Conservation (phyloP, 139 green algal genomes). For the Chlorella sorokiniana region DNA sequence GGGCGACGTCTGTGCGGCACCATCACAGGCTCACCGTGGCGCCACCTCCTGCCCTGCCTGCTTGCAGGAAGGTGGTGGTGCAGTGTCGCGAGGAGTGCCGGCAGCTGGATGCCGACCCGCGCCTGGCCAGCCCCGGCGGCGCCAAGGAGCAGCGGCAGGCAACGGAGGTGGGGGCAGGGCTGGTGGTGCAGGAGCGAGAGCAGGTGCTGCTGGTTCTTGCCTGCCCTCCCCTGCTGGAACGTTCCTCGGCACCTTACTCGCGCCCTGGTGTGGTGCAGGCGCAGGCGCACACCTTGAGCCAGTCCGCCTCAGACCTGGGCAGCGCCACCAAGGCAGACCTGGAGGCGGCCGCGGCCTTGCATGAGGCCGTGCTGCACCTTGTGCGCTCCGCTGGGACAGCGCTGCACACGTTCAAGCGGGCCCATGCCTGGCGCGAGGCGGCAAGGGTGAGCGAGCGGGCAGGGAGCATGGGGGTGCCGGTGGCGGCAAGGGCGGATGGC, state of each 20-base stretch:
- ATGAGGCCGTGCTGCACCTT: conserved; percentile 38
- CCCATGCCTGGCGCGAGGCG: conserved; percentile 41
- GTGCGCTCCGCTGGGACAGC: conserved; percentile 42
- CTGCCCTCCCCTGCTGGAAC: no score
- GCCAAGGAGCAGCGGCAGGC: conserved; percentile 15
- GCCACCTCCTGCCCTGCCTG: neutral
- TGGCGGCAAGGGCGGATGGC: neutral
- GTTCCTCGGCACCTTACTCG: no score
- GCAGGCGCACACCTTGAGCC: conserved; percentile 19
- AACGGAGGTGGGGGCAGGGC: no score
- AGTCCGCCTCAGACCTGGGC: conserved; percentile 27
- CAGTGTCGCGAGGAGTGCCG: conserved; percentile 44
- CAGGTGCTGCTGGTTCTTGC: no score
- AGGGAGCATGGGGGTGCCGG: no score
- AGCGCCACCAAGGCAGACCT: conserved; percentile 14
- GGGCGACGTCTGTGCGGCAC: no score
- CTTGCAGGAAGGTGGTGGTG: conserved; percentile 42
- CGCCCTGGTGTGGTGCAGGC: no score
- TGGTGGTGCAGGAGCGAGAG: no score
- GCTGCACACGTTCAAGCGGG: conserved; percentile 48
- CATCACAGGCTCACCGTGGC: neutral
- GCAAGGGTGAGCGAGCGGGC: conserved; percentile 18
- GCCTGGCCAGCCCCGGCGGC: conserved; percentile 21
- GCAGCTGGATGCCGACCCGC: conserved; percentile 45
- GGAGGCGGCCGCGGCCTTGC: conserved; percentile 25